Conservation (phyloP, 208 protist genomes). For the Naegleria gruberi region DNA sequence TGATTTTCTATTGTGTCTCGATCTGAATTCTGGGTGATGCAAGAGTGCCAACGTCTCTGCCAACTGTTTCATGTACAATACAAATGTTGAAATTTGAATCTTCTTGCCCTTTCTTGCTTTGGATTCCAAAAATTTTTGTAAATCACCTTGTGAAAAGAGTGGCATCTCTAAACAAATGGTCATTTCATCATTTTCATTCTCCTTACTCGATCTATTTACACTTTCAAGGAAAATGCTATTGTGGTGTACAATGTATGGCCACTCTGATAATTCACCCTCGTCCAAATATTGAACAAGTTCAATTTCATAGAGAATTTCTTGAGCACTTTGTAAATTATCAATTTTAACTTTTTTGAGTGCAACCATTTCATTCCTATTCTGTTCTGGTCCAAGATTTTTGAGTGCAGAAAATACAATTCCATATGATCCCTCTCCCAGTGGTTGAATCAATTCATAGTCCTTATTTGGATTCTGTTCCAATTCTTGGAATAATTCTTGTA, state of each 20-base stretch:
- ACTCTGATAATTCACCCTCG: not conserved
- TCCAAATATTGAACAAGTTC: not conserved
- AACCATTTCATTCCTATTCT: not conserved
- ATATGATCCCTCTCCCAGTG: not conserved
- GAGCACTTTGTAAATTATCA: not conserved
- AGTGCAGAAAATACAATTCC: not conserved
- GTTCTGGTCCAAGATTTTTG: not conserved
- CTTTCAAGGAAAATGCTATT: not conserved
- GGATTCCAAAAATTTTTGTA: not conserved
- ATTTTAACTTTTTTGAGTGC: not conserved
- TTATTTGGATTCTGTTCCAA: no score
- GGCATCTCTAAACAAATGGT: not conserved
- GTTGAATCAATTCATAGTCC: not conserved
- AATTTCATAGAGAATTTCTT: not conserved
- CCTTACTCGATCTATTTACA: not conserved
- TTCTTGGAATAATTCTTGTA: no score
- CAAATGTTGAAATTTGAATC: not conserved
- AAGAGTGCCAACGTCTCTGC: not conserved
- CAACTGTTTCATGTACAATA: not conserved
- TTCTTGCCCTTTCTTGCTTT: not conserved
- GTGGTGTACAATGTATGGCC: not conserved
- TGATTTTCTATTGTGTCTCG: no score
- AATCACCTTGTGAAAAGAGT: not conserved
- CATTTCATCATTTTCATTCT: not conserved
- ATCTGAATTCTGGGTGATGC: not conserved